Evolutionary conservation across 116 monocot genomes (phyloP).

Genomic region (Iris pallida): DNA sequence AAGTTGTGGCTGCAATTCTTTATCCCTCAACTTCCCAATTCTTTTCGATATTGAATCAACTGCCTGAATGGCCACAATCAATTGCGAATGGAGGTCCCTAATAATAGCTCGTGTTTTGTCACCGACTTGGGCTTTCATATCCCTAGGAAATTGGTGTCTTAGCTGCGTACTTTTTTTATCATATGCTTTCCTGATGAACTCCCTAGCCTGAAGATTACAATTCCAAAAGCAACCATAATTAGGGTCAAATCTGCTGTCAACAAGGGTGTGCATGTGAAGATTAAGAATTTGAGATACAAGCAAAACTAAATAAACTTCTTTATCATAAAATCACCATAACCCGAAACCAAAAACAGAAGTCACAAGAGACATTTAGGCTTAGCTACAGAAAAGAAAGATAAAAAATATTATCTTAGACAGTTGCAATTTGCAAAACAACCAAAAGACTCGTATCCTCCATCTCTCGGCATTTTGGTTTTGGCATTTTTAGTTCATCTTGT

Average conservation of each 20-base stretch:
- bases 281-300: too few relatives aligned
- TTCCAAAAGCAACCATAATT: background rate
- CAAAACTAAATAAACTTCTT: too few relatives aligned
- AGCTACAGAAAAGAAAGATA: too few relatives aligned
- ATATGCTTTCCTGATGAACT: conserved; percentile 58
- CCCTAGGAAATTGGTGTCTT: conserved; percentile 56
- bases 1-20: conserved; percentile 77
- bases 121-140: conserved; percentile 40
- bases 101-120: conserved; percentile 66
- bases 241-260: background rate
- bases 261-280: background rate
- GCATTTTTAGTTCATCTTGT: too few relatives aligned
- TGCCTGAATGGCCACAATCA: conserved; percentile 57
- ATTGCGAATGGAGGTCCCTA: conserved; percentile 71
- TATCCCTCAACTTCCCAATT: conserved; percentile 70
- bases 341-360: too few relatives aligned
- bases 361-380: too few relatives aligned
- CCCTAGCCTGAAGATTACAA: conserved; percentile 45
- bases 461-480: too few relatives aligned
- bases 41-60: conserved; percentile 72
- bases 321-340: too few relatives aligned
- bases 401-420: too few relatives aligned
- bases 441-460: too few relatives aligned
- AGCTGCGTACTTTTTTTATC: conserved; percentile 56
- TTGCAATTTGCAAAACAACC: too few relatives aligned